phyloP scores from a whole-genome alignment of 2,329 filamentous ascomycete species.

The Periconia digitata region DNA sequence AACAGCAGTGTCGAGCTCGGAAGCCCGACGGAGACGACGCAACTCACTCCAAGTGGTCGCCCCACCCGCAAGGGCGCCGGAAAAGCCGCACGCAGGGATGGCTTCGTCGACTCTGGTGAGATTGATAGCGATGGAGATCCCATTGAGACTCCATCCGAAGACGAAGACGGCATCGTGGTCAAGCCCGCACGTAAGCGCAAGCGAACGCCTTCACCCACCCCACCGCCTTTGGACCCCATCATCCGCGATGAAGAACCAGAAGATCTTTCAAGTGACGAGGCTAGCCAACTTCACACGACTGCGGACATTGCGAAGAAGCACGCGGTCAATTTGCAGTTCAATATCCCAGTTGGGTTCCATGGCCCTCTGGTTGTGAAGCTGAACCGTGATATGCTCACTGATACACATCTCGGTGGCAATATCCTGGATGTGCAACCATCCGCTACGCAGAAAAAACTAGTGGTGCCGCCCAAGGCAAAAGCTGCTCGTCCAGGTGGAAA shows the following conservation, averaged over 20 bases:
- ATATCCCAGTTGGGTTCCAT: conserved; percentile 48
- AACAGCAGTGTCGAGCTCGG: conserved; percentile 34
- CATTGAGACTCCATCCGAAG: conserved; percentile 27
- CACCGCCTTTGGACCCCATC: conserved; percentile 38
- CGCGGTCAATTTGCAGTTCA: conserved; percentile 48
- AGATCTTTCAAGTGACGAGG: conserved; percentile 31
- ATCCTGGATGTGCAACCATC: conserved; percentile 20
- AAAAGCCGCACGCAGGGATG: conserved; percentile 33
- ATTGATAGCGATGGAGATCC: conserved; percentile 36
- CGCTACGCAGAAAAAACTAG: conserved; percentile 1
- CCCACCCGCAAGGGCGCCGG: conserved; percentile 48
- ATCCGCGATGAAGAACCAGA: conserved; percentile 32
- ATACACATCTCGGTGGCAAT: conserved; percentile 10
- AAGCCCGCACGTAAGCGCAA: conserved; percentile 32
- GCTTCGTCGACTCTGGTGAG: conserved; percentile 45
- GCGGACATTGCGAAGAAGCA: conserved; percentile 10
- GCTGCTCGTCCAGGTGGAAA: not conserved
- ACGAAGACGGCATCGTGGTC: conserved; percentile 32
- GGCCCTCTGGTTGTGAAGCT: conserved; percentile 50
- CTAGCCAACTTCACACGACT: conserved; percentile 12
- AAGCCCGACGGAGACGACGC: conserved; percentile 25
- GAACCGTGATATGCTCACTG: conserved; percentile 31
- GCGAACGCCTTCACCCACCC: conserved; percentile 37
- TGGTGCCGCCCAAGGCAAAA: not conserved
- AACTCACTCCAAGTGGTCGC: conserved; percentile 43